Percentiles rank a stretch among this genome's conserved stretches.
Evolutionary conservation across 805 yeast genomes (phyloP).

Genomic region (Candida railenensis): DNA sequence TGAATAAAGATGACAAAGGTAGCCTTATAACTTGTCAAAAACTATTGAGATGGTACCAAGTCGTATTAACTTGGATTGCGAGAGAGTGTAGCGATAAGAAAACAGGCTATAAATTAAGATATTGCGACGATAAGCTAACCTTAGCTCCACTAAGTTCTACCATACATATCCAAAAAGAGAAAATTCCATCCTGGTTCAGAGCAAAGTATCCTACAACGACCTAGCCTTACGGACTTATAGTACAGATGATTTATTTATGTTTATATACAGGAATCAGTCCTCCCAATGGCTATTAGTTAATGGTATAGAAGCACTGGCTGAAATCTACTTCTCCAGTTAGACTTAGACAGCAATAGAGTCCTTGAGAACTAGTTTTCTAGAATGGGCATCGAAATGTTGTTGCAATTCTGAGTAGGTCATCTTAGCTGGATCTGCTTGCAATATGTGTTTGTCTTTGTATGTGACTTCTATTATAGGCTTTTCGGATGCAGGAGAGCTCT

Average conservation of each 20-base stretch:
- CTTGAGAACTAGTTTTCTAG: slow-evolving; percentile 71
- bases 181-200: neutral
- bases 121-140: neutral
- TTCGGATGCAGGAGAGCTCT: slow-evolving; percentile 32
- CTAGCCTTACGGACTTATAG: too few species aligned
- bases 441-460: slow-evolving; percentile 72
- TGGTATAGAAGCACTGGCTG: too few species aligned
- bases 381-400: slow-evolving; percentile 73
- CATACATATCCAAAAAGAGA: neutral
- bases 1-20: slow-evolving; percentile 1
- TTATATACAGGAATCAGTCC: neutral
- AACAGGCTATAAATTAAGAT: neutral
- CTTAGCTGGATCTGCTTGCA: slow-evolving; percentile 64
- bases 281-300: too few species aligned
- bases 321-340: too few species aligned
- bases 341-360: slow-evolving; percentile 57
- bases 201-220: neutral
- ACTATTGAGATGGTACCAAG: slow-evolving; percentile 16
- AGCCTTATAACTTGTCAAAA: slow-evolving; percentile 11
- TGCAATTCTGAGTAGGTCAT: slow-evolving; percentile 60
- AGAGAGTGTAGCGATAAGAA: slow-evolving; percentile 1
- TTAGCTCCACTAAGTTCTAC: neutral
- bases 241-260: too few species aligned
- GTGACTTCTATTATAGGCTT: slow-evolving; percentile 70
- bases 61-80: slow-evolving; percentile 13